phyloP scores from a whole-genome alignment of 805 yeast species.

The Jamesozyma lodderae region DNA sequence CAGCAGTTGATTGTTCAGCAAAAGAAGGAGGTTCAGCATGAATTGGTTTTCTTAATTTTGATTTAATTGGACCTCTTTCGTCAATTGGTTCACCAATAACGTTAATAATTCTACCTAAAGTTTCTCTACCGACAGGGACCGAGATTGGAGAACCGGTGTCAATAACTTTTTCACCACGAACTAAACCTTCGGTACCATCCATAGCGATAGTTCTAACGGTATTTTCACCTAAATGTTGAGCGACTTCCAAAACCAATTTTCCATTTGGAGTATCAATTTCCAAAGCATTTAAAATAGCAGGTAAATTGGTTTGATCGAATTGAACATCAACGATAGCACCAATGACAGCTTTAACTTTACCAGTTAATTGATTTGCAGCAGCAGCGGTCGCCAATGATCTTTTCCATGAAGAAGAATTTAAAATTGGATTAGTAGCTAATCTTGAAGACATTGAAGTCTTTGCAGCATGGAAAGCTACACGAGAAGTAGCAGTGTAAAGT shows the following conservation, averaged over 20 bases:
- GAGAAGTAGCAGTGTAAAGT: slow-evolving; percentile 57
- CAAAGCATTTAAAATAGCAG: slow-evolving; percentile 95
- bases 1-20: slow-evolving; percentile 93
- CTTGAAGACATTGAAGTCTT: slow-evolving; percentile 62
- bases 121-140: slow-evolving; percentile 98
- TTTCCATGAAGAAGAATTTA: neutral
- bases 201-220: slow-evolving; percentile 99
- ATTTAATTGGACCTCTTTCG: slow-evolving; percentile 97
- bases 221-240: slow-evolving; percentile 99
- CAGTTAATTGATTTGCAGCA: slow-evolving; percentile 43
- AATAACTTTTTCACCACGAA: slow-evolving; percentile 83
- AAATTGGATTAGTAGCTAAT: slow-evolving; percentile 1
- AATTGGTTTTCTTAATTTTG: slow-evolving; percentile 91
- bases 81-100: slow-evolving; percentile 99
- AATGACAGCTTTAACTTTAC: slow-evolving; percentile 93
- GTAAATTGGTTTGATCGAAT: slow-evolving; percentile 94
- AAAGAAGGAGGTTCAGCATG: slow-evolving; percentile 97
- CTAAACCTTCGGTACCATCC: slow-evolving; percentile 99
- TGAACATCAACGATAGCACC: slow-evolving; percentile 99
- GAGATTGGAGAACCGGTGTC: slow-evolving; percentile 99
- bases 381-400: slow-evolving; percentile 35
- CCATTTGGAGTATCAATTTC: slow-evolving; percentile 74
- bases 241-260: slow-evolving; percentile 89
- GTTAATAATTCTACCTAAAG: slow-evolving; percentile 97
- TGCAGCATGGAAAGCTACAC: slow-evolving; percentile 83